Conservation (phyloP, 371 early-diverging fungal species). For the Lichtheimia ramosa region DNA sequence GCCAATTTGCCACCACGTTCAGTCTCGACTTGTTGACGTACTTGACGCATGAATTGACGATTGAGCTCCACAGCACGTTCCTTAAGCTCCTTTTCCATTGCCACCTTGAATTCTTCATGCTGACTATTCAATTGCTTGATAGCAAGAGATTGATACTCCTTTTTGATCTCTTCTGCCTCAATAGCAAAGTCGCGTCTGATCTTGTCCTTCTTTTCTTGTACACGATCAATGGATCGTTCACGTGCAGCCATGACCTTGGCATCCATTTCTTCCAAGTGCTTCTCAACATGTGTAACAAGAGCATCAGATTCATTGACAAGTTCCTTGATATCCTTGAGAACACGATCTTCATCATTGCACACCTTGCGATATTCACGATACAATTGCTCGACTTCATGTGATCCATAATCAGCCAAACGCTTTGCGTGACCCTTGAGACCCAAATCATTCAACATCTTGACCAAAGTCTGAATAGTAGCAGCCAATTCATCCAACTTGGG, state of each 20-base stretch:
- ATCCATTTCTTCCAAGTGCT: constrained; percentile 22
- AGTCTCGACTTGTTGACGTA: constrained; percentile 79
- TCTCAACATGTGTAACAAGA: constrained; percentile 17
- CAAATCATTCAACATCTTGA: constrained; percentile 36
- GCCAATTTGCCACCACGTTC: constrained; percentile 93
- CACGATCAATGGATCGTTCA: constrained; percentile 20
- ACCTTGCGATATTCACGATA: constrained; percentile 23
- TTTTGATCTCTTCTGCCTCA: constrained; percentile 30
- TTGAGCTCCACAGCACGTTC: constrained; percentile 57
- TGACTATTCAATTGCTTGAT: constrained; percentile 42
- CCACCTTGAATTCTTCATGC: constrained; percentile 33
- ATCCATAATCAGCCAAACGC: constrained; percentile 36
- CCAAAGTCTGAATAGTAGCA: constrained; percentile 30
- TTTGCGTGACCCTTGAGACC: constrained; percentile 46
- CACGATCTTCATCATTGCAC: constrained; percentile 22
- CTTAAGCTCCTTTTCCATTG: constrained; percentile 42
- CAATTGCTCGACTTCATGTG: constrained; percentile 30
- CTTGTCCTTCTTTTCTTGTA: constrained; percentile 39
- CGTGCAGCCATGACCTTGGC: constrained; percentile 13
- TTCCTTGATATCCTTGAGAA: constrained; percentile 9
- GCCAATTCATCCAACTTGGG: constrained; percentile 27
- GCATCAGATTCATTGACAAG: constrained; percentile 8
- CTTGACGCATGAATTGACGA: constrained; percentile 63
- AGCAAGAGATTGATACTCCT: constrained; percentile 22
- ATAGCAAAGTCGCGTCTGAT: constrained; percentile 36